Percentiles rank a stretch among this genome's conserved stretches.
phyloP scores from a whole-genome alignment of 2,329 filamentous ascomycete genomes.

The Colletotrichum lentis region DNA sequence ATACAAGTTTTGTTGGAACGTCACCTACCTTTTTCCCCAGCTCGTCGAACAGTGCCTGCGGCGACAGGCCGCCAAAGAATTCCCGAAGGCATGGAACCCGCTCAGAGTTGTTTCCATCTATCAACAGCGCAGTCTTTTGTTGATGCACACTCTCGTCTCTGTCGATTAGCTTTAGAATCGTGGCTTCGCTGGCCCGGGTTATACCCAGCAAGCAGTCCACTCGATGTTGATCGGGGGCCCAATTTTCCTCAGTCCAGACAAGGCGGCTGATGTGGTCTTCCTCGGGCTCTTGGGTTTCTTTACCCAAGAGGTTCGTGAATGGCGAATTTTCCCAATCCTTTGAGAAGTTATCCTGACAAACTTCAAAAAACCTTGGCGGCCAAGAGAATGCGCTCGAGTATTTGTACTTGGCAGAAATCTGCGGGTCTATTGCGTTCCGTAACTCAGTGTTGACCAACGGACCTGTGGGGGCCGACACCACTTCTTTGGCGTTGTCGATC shows the following conservation, averaged over 20 bases:
- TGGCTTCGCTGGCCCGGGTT: background rate
- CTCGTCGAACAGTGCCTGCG: background rate
- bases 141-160: background rate
- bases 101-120: background rate
- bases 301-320: background rate
- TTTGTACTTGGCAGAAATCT: background rate
- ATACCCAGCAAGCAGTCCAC: slow-evolving; percentile 3
- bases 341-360: background rate
- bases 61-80: background rate
- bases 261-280: background rate
- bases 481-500: background rate
- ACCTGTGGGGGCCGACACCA: too few species aligned
- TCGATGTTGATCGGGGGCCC: background rate
- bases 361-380: background rate
- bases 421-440: background rate
- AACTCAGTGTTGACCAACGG: too few species aligned
- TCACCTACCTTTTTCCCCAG: background rate
- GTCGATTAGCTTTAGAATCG: background rate
- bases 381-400: background rate
- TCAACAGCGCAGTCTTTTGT: background rate
- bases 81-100: background rate
- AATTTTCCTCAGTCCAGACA: background rate
- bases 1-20: fast-evolving
- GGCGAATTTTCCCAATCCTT: background rate
- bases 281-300: background rate